A percentile compares a stretch with the other conserved stretches of the same genome.
These are phyloP conservation scores for Lanmaoa rubissima DNA, from an alignment of 768 basidiomycete species.

Conservation along the genomic window DNA sequence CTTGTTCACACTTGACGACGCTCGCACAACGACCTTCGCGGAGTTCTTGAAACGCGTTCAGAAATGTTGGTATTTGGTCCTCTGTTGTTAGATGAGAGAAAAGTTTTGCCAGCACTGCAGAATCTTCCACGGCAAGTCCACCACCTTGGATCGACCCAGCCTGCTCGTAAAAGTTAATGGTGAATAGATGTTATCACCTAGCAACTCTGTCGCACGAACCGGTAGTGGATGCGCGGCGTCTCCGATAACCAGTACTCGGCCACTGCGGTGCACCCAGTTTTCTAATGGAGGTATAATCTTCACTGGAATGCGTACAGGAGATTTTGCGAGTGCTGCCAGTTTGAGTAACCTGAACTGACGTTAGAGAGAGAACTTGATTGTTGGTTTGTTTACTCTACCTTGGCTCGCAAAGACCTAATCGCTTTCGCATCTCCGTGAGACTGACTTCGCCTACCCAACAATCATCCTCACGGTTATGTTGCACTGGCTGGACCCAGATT, in stretches of 20 bases:
- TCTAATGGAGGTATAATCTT: slow-evolving; percentile 42
- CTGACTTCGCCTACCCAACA: slow-evolving; percentile 35
- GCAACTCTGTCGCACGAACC: slow-evolving; percentile 33
- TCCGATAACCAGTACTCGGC: slow-evolving; percentile 52
- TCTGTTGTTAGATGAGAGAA: slow-evolving; percentile 49
- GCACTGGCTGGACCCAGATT: slow-evolving; percentile 25
- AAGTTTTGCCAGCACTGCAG: slow-evolving; percentile 56
- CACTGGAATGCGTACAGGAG: slow-evolving; percentile 38
- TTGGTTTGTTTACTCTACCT: slow-evolving; percentile 30
- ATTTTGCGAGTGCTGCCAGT: slow-evolving; percentile 35
- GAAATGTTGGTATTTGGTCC: slow-evolving; percentile 49
- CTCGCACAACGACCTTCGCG: slow-evolving; percentile 49
- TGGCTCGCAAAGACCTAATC: slow-evolving; percentile 35
- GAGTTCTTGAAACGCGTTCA: slow-evolving; percentile 58
- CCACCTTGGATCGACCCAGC: slow-evolving; percentile 53
- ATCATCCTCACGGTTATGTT: slow-evolving; percentile 30
- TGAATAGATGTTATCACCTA: neutral
- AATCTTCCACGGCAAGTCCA: slow-evolving; percentile 59
- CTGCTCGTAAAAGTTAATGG: slow-evolving; percentile 28
- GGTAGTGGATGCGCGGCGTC: slow-evolving; percentile 60
- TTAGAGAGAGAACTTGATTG: neutral
- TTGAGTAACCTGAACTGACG: slow-evolving; percentile 33
- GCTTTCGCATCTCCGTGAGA: slow-evolving; percentile 30
- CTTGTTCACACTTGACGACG: slow-evolving; percentile 45
- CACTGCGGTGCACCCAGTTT: slow-evolving; percentile 47